Evolutionary conservation across 2,329 filamentous ascomycete species (phyloP).

Genomic region (Diaporthe nobilis): DNA sequence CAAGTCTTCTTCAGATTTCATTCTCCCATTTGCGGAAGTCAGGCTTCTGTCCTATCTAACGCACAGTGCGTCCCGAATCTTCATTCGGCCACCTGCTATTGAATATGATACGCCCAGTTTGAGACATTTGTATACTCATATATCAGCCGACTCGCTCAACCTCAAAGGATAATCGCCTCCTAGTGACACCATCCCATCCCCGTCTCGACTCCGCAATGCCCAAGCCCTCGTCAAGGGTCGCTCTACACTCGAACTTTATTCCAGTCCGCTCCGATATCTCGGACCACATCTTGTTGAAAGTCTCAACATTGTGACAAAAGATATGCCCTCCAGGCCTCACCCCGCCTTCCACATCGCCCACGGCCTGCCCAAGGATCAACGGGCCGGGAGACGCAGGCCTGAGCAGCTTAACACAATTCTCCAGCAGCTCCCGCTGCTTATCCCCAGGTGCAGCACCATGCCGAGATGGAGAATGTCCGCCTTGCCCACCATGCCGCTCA

Average conservation of each 20-base stretch:
- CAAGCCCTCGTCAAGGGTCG: constrained; percentile 25
- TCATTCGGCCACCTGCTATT: neutral
- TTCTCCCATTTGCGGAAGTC: neutral
- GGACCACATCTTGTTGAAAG: constrained; percentile 42
- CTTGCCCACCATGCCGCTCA: constrained; percentile 45
- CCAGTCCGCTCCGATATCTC: constrained; percentile 42
- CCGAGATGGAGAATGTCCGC: constrained; percentile 50
- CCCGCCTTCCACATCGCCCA: constrained; percentile 41
- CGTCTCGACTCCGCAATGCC: constrained; percentile 14
- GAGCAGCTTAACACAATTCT: constrained; percentile 47
- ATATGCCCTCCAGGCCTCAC: neutral
- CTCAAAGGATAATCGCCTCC: constrained; percentile 12
- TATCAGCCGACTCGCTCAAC: constrained; percentile 1
- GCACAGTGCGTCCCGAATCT: neutral
- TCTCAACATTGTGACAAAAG: constrained; percentile 40
- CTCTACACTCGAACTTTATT: constrained; percentile 15
- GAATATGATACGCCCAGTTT: neutral
- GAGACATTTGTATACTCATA: neutral
- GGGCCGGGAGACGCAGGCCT: constrained; percentile 39
- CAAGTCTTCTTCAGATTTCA: neutral
- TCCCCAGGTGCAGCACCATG: constrained; percentile 51
- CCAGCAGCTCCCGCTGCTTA: constrained; percentile 47
- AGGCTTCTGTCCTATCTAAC: neutral
- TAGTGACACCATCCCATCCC: constrained; percentile 7
- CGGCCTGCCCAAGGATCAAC: constrained; percentile 39